Base-by-base conservation (phyloP, 2,329 filamentous ascomycete species). In the Aureobasidium uvarum region DNA sequence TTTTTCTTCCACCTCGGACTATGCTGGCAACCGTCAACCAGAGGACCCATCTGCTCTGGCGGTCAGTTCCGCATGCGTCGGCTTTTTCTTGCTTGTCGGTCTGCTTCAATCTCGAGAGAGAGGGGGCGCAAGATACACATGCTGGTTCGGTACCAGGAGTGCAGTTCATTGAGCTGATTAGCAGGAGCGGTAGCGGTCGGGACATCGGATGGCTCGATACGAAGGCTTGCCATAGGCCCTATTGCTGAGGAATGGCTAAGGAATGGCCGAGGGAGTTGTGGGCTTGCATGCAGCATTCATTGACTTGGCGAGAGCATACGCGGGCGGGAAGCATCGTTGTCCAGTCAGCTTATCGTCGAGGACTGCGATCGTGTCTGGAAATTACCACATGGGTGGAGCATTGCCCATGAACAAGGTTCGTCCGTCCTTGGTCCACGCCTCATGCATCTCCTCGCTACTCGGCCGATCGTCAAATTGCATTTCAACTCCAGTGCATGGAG, bases 261-360 rank as follows among this genome's bases (percentile, higher is more conserved):
- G 51, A 20, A 55, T 25, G 41, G 51, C 13, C 52, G 45, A 45
- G 31, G 33, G 51, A 41, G 36, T 38, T 20, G 31, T n/a, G 18
- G 52, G 31, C 43, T 39, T 65, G 45, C 45, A 65, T 65, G 63
- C 63, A 65, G 18, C 51, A 41, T 59, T 33, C 52, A 58, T 51
- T 58, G 63, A 48, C 52, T 65, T 56, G 50, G 66, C 54, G 48
- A 63, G 48, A 65, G 54, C 33, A 56, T 67, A 46, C 33, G 56
- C 41, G 70, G 67, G 71, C 66, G 70, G 75, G 71, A 38, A 62
- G 69, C 74, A 75, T 76, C 72, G 69, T 72, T 71, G 70, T 69
- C 78, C 79, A 81, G 79, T 81, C 78, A 81, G 77, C 78, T 80
- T 81, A 80, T 80, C 79, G 73, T 68, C 70, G 67, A 68, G 69